Percentiles rank a stretch among this genome's conserved stretches.
phyloP scores from a whole-genome alignment of 768 basidiomycete genomes.

The Lentinula edodes region DNA sequence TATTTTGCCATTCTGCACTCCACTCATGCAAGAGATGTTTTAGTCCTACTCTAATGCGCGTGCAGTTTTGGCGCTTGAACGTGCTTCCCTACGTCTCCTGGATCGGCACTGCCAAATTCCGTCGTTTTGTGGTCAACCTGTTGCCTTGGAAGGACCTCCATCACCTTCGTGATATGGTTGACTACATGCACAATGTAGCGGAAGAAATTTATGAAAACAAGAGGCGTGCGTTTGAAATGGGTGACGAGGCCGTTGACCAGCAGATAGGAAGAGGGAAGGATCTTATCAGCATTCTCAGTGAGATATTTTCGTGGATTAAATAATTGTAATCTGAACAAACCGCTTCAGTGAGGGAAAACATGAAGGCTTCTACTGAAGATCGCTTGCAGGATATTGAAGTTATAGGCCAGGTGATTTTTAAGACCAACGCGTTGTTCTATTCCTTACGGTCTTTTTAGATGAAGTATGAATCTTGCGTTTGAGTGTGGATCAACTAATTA shows the following conservation, averaged over 20 bases:
- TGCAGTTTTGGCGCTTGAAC: slow-evolving; percentile 4
- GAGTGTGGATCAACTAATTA: not conserved
- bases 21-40: not conserved
- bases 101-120: slow-evolving; percentile 19
- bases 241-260: slow-evolving; percentile 19
- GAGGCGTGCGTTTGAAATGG: slow-evolving; percentile 18
- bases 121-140: slow-evolving; percentile 14
- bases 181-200: slow-evolving; percentile 21
- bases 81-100: slow-evolving; percentile 15
- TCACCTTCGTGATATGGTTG: slow-evolving; percentile 19
- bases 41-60: not conserved
- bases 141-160: slow-evolving; percentile 19
- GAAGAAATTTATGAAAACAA: slow-evolving; percentile 21
- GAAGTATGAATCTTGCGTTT: not conserved
- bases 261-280: slow-evolving; percentile 29
- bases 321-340: not conserved
- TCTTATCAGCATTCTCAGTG: slow-evolving; percentile 30
- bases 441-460: not conserved
- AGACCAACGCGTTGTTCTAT: not conserved
- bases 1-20: not conserved
- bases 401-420: slow-evolving; percentile 24
- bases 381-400: slow-evolving; percentile 28
- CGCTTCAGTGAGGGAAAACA: slow-evolving; percentile 28
- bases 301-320: not conserved
- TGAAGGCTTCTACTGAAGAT: slow-evolving; percentile 22